Conservation (phyloP, 1,284 basidiomycete species). For the Cryptococcus sp. region DNA sequence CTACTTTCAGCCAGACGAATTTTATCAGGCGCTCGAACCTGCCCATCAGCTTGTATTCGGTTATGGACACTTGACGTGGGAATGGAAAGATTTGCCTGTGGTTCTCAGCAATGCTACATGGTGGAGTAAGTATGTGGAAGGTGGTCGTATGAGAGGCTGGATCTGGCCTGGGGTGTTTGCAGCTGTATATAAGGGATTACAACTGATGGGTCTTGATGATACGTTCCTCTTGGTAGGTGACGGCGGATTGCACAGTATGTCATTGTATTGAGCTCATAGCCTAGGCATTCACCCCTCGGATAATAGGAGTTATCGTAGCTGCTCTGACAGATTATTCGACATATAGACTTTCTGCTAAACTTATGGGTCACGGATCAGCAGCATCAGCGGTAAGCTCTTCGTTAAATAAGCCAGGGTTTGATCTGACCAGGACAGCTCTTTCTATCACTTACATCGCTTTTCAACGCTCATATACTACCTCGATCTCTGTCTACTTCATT, state of each 20-base stretch:
- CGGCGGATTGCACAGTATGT: not conserved
- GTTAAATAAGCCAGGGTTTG: not conserved
- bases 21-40: constrained; percentile 89
- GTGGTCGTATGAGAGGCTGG: constrained; percentile 37
- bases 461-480: constrained; percentile 76
- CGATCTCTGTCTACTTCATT: constrained; percentile 89
- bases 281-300: constrained; percentile 58
- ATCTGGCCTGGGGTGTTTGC: constrained; percentile 59
- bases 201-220: constrained; percentile 55
- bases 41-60: constrained; percentile 86
- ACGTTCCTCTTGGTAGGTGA: constrained; percentile 55
- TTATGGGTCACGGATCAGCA: constrained; percentile 60
- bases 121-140: constrained; percentile 14
- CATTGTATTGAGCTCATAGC: not conserved
- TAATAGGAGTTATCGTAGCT: constrained; percentile 75
- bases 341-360: constrained; percentile 58
- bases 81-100: constrained; percentile 67
- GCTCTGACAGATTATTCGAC: constrained; percentile 75
- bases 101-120: not conserved
- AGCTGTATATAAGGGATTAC: constrained; percentile 69
- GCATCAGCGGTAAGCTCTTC: constrained; percentile 58
- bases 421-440: constrained; percentile 56
- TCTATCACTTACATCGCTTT: constrained; percentile 78
- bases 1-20: constrained; percentile 97
- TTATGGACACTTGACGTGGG: constrained; percentile 91